Evolutionary conservation across 768 basidiomycete species (phyloP), one percentile per base, ranked within the genome.

Genomic region (Fomitopsis serialis): DNA sequence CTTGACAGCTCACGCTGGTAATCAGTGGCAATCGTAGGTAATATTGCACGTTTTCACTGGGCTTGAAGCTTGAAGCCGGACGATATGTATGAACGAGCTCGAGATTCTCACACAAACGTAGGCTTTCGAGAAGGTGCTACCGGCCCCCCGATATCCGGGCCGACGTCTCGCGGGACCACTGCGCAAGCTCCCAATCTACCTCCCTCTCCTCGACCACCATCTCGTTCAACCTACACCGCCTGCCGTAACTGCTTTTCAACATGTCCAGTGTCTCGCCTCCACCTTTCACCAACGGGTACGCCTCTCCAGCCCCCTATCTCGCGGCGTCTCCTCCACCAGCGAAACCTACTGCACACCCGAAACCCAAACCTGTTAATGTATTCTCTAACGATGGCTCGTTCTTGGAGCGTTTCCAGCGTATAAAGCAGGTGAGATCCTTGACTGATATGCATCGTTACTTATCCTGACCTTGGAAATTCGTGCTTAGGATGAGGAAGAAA

Each of bases 341-440:
- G 21, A 67, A 58, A 42, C 56, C 66, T 52, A 59, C 63, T 19
- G 35, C 58, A 9, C 52, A 61, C 19, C 52, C 65, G 17, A 74
- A 72, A 61, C 42, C 70, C 36, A 82, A 79, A 58, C 70, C 76
- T 12, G 70, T 73, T 45, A 87, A 85, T 63, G 76, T 86, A 21
- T 87, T 87, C 63, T 75, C 82, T 51, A 79, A 85, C 63, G 85
- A 86, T 59, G 85, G 85, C 8, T 84, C 83, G 9, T 87, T 86
- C 64, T 68, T 85, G 52, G 78, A 85, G 58, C 75, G 83, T 10
- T 77, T 86, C 61, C 80, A 83, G 66, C 77, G 78, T 27, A 69
- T 71, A 45, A 79, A 76, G 68, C 76, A 74, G 78, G 85, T 81
- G 29, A 58, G 44, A 70, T 59, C 21, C 13, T 24, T 37, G 24